Evolutionary conservation across 257 asterid genomes (phyloP), one percentile per base, ranked within the genome.

Genomic region (Primulina tabacum): DNA sequence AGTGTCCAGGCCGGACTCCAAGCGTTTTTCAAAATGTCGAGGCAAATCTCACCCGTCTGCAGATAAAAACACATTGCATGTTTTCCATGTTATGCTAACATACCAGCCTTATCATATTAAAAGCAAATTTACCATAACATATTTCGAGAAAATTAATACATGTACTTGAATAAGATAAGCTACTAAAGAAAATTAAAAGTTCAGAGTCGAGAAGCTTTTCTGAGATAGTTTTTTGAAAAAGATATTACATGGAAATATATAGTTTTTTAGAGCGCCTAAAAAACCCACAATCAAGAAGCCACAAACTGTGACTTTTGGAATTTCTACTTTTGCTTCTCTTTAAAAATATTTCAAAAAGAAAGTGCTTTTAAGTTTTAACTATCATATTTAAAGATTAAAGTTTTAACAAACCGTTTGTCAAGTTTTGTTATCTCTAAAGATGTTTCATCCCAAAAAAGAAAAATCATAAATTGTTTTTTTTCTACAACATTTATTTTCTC

Each of bases 1-100:
- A 94, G 88, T 8, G 99, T 94, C 99, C 99, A 94, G 47, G 99
- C 99, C 16, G 99, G 99, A 71, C 99, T 94, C 99, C 99, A 89
- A 56, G 96, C 97, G 40, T 85, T 91, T 87, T 94, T 94, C 93
- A 94, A 85, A 74, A 94, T 94, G 88, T 94, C 99, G 76, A 94
- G 97, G 88, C 99, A 94, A 79, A 94, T 94, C 84, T 94, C 99
- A 82, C 99, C 97, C 0, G 97, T 89, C 99, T 94, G 85, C 71
- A 60, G 21, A 50, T 34, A 75, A 71, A 8, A 60, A 38, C 20
- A 14, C 20, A 50, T 14, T 50, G 20, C 57, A 50, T 17, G 57
- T 17, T 1, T 50, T 50, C 17, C 57, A 50, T 50, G 21, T 5
- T 50, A 50, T 17, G 57, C 4, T 5, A 50, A 5, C 20, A 50